Conservation (phyloP, 2,329 filamentous ascomycete species). For the Colletotrichum shisoi region DNA sequence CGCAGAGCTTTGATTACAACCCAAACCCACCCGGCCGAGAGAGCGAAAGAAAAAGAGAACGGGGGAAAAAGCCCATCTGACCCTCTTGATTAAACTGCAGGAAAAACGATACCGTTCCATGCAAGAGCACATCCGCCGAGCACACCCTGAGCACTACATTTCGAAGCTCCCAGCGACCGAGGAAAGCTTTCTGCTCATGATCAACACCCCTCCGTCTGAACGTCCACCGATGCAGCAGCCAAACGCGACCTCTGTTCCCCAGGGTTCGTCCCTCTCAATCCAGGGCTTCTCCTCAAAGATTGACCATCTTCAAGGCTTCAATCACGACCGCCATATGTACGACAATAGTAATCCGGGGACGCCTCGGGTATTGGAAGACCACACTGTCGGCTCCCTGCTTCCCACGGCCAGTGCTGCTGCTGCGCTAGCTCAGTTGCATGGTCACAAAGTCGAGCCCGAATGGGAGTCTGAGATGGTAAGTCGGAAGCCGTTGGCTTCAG, state of each 20-base stretch:
- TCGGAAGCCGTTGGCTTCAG: constrained; percentile 44
- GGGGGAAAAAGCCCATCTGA: constrained; percentile 40
- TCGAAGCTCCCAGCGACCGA: constrained; percentile 97
- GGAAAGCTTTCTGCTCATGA: constrained; percentile 97
- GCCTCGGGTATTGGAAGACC: constrained; percentile 74
- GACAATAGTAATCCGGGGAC: constrained; percentile 72
- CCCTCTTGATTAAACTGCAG: constrained; percentile 56
- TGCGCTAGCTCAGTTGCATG: constrained; percentile 82
- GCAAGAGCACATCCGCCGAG: constrained; percentile 98
- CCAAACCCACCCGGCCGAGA: constrained; percentile 22
- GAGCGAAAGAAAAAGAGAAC: constrained; percentile 6
- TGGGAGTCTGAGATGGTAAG: constrained; percentile 81
- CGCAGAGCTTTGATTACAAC: constrained; percentile 31
- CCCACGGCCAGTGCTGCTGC: constrained; percentile 81
- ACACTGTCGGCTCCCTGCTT: constrained; percentile 67
- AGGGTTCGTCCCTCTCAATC: constrained; percentile 40
- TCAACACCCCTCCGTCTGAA: constrained; percentile 79
- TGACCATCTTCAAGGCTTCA: constrained; percentile 57
- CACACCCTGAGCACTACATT: constrained; percentile 96
- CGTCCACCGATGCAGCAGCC: constrained; percentile 45
- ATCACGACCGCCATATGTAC: constrained; percentile 70
- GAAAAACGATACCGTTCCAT: constrained; percentile 97
- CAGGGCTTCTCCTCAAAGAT: constrained; percentile 39
- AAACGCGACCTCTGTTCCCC: constrained; percentile 43
- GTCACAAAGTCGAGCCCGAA: constrained; percentile 76